Percentiles rank a stretch among this genome's conserved stretches.
Conservation (phyloP, 148 eudicot species). For the Gaultheria prostrata region DNA sequence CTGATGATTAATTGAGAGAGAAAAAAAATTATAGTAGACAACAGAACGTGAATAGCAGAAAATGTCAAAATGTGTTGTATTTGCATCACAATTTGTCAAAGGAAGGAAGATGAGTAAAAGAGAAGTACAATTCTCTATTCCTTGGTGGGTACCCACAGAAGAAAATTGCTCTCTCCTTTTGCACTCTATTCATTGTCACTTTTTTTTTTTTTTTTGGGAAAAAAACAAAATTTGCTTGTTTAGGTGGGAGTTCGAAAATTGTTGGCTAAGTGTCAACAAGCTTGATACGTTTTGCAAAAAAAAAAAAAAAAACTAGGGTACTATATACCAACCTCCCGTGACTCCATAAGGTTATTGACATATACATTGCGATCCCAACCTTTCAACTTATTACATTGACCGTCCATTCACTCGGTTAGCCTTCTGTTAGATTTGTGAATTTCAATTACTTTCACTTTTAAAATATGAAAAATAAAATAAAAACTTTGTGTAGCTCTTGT, state of each 20-base stretch:
- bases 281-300: neutral
- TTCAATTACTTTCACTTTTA: too few relatives aligned
- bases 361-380: too few relatives aligned
- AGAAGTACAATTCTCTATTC: neutral
- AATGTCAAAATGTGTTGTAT: neutral
- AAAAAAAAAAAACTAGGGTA: too few relatives aligned
- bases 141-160: neutral
- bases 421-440: too few relatives aligned
- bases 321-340: too few relatives aligned
- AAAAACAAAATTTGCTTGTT: neutral
- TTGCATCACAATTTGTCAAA: neutral
- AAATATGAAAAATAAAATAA: too few relatives aligned
- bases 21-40: too few relatives aligned
- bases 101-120: neutral
- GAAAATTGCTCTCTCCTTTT: neutral
- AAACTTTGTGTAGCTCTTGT: too few relatives aligned
- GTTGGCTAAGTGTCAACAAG: neutral
- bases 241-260: neutral
- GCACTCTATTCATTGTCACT: neutral
- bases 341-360: too few relatives aligned
- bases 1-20: neutral
- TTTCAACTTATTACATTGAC: too few relatives aligned
- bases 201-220: neutral
- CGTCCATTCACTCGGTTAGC: too few relatives aligned
- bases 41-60: neutral